A percentile compares a stretch with the other conserved stretches of the same genome.
Conservation (phyloP, 805 yeast species). For the Candida xyloterini region DNA sequence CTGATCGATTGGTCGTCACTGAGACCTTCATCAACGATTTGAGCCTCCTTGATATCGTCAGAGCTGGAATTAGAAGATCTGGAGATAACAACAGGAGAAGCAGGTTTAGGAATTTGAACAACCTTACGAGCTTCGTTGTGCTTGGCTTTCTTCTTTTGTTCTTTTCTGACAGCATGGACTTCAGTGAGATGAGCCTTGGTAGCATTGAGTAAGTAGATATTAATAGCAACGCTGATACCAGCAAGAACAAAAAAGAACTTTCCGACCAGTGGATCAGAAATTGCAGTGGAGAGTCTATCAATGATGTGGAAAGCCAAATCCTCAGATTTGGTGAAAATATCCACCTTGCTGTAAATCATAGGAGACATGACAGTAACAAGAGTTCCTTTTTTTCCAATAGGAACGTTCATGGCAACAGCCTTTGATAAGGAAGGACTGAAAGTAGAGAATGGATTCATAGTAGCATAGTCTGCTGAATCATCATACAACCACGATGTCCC, state of each 20-base stretch:
- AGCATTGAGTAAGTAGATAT: constrained; percentile 81
- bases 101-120: constrained; percentile 8
- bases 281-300: constrained; percentile 59
- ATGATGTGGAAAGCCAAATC: constrained; percentile 52
- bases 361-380: constrained; percentile 58
- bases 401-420: constrained; percentile 41
- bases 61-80: constrained; percentile 17
- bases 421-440: constrained; percentile 36
- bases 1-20: constrained; percentile 28
- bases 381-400: constrained; percentile 41
- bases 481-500: constrained; percentile 70
- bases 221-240: constrained; percentile 72
- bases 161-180: constrained; percentile 2
- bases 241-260: constrained; percentile 72
- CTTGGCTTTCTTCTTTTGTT: constrained; percentile 16
- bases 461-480: constrained; percentile 34
- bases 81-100: constrained; percentile 14
- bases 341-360: constrained; percentile 56
- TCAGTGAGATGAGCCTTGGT: constrained; percentile 58
- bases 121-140: constrained; percentile 11
- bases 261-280: constrained; percentile 76
- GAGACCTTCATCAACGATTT: constrained; percentile 30
- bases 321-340: constrained; percentile 55
- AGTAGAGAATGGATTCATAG: constrained; percentile 23
- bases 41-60: constrained; percentile 35